Percentiles rank a stretch among this genome's conserved stretches.
Evolutionary conservation across 2,329 filamentous ascomycete genomes (phyloP).

Genomic region (Fusarium devonianum): DNA sequence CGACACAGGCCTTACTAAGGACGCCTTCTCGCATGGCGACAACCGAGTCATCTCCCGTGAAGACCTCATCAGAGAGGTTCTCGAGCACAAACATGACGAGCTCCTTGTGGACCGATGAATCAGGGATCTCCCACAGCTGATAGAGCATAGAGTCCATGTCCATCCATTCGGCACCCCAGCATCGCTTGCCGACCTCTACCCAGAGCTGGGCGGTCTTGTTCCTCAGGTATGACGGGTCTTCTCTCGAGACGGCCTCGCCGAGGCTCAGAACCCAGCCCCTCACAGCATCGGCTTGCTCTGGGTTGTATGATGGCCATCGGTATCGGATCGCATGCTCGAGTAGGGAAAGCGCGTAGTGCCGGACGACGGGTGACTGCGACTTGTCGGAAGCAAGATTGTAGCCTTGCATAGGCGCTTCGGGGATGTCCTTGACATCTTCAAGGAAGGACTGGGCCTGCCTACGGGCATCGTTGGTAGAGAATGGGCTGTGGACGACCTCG

Average conservation of each 20-base stretch:
- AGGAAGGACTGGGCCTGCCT: constrained; percentile 85
- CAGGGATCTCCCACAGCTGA: constrained; percentile 78
- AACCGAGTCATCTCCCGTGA: constrained; percentile 86
- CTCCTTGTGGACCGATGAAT: constrained; percentile 74
- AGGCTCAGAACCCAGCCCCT: constrained; percentile 81
- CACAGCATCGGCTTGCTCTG: constrained; percentile 72
- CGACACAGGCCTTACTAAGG: constrained; percentile 88
- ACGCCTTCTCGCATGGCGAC: constrained; percentile 83
- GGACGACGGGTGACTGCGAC: constrained; percentile 79
- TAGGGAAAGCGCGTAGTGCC: constrained; percentile 92
- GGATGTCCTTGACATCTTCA: constrained; percentile 81
- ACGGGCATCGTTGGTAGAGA: constrained; percentile 81
- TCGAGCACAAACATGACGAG: constrained; percentile 89
- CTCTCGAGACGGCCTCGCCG: constrained; percentile 71
- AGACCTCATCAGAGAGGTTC: constrained; percentile 91
- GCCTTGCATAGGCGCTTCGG: constrained; percentile 83
- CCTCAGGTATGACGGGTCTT: constrained; percentile 82
- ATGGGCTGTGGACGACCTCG: constrained; percentile 83
- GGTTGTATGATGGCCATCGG: constrained; percentile 77
- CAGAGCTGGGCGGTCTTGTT: constrained; percentile 96
- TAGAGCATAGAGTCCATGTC: constrained; percentile 90
- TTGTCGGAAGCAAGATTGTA: constrained; percentile 81
- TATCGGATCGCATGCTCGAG: constrained; percentile 90
- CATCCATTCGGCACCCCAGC: constrained; percentile 92
- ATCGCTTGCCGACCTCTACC: constrained; percentile 92